Evolutionary conservation across 805 yeast species (phyloP).

Genomic region (Metschnikowia hibisci): DNA sequence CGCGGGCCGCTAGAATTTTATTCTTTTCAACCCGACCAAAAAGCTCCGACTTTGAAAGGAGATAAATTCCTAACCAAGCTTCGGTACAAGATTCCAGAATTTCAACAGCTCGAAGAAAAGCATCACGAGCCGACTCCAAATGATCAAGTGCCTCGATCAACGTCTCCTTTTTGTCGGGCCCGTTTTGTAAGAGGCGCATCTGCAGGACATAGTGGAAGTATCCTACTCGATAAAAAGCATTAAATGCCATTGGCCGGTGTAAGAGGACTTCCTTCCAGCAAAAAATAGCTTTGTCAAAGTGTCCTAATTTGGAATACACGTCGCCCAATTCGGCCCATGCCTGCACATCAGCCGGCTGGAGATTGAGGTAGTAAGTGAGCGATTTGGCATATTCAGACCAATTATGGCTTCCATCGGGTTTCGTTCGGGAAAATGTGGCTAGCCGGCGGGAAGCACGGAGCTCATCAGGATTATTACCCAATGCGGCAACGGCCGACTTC

Average conservation of each 20-base stretch:
- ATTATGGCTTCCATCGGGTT: conserved; percentile 18
- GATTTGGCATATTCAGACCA: conserved; percentile 45
- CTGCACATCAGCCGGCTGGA: conserved; percentile 70
- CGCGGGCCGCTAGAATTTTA: conserved; percentile 19
- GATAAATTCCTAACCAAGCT: conserved; percentile 69
- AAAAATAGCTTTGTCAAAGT: conserved; percentile 62
- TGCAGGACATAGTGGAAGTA: conserved; percentile 29
- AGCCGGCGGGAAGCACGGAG: conserved; percentile 35
- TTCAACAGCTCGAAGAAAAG: conserved; percentile 71
- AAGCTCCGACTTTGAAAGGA: conserved; percentile 22
- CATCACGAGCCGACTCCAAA: conserved; percentile 35
- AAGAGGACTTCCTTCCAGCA: conserved; percentile 68
- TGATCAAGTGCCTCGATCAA: conserved; percentile 23
- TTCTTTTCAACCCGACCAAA: conserved; percentile 16
- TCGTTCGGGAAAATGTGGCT: conserved; percentile 29
- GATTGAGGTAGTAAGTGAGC: conserved; percentile 52
- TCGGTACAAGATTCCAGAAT: conserved; percentile 63
- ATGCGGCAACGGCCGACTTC: conserved; percentile 24
- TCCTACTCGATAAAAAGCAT: conserved; percentile 62
- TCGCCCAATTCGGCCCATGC: conserved; percentile 76
- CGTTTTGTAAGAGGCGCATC: conserved; percentile 17
- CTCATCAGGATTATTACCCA: conserved; percentile 34
- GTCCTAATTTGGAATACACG: conserved; percentile 56
- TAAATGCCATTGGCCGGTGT: conserved; percentile 65
- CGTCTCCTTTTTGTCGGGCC: conserved; percentile 29